Evolutionary conservation across 768 basidiomycete genomes (phyloP), one percentile per base, ranked within the genome.

Genomic region (Podaxis pistillaris): DNA sequence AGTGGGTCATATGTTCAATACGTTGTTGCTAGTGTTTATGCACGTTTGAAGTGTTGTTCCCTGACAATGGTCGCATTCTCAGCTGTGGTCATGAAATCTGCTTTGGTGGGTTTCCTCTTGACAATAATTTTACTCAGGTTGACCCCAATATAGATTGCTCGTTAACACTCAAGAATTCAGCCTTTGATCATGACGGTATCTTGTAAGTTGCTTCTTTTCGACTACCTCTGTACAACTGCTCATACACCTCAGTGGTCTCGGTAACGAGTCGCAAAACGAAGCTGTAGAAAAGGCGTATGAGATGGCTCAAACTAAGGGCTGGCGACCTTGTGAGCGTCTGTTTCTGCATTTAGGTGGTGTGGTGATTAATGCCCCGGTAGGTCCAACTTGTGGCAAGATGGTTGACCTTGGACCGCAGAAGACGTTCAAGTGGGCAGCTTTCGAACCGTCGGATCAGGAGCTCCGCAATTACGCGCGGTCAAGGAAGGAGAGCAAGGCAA

Each of bases 61-160:
- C 60, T 22, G 60, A 81, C 54, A 84, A 78, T 62, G 86, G 87
- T 1, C 78, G 84, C 6, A 72, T 93, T n/a, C 78, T 91, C 9
- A 70, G 74, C 0, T 93, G 92, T 67, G 79, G 83, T 0, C 90
- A 92, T 66, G 83, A 86, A 60, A 80, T 89, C 40, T 92, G 91
- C 67, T 78, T 76, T 30, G 82, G 85, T 85, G 30, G 38, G 78
- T 67, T 38, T 46, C 5, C 2, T 17, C 17, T 11, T n/a, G 54
- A 2, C 22, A 12, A 11, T 56, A 28, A 5, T n/a, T 26, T 13
- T 60, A 54, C 6, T 12, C 13, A 26, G 36, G 5, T 19, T 51
- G 37, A 53, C 26, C 8, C 13, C 65, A 11, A 36, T 13, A 30
- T 57, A 84, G 87, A 88, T 53, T 89, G 87, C 65, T 68, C 83